Evolutionary conservation across 2,329 filamentous ascomycete species (phyloP).

Genomic region (Geoglossum cookeanum): DNA sequence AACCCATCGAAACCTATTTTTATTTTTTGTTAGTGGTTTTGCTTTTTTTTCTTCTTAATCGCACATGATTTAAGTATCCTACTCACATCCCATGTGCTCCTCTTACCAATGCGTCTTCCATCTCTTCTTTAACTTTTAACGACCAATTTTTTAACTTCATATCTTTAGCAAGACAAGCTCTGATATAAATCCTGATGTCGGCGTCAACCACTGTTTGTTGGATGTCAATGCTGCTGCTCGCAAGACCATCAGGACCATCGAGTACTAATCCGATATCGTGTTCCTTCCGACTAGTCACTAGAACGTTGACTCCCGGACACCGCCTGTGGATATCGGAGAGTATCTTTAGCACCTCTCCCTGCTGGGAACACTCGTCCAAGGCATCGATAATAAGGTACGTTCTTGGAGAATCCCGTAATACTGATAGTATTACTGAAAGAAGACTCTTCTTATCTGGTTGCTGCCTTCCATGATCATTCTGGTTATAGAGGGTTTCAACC

Average conservation of each 20-base stretch:
- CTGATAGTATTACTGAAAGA: neutral
- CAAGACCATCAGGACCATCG: neutral
- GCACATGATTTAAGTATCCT: neutral
- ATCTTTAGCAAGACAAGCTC: conserved; percentile 1
- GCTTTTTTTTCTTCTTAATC: neutral
- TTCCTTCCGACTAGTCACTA: neutral
- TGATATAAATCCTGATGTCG: conserved; percentile 5
- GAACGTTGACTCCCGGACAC: neutral
- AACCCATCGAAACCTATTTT: conserved; percentile 9
- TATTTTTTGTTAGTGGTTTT: neutral
- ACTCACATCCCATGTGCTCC: conserved; percentile 7
- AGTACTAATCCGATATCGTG: neutral
- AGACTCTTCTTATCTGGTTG: neutral
- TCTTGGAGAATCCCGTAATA: neutral
- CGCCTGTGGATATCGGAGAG: neutral
- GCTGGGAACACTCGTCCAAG: conserved; percentile 15
- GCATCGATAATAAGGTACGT: conserved; percentile 17
- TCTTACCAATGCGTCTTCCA: neutral
- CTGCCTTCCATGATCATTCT: neutral
- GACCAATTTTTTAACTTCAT: conserved; percentile 2
- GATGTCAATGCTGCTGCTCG: neutral
- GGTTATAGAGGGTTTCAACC: neutral
- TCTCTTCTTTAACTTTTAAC: neutral
- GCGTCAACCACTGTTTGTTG: neutral
- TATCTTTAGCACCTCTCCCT: neutral